These are phyloP conservation scores for Hysterium pulicare DNA, from an alignment of 2,329 filamentous ascomycete genomes.

Conservation along the genomic window DNA sequence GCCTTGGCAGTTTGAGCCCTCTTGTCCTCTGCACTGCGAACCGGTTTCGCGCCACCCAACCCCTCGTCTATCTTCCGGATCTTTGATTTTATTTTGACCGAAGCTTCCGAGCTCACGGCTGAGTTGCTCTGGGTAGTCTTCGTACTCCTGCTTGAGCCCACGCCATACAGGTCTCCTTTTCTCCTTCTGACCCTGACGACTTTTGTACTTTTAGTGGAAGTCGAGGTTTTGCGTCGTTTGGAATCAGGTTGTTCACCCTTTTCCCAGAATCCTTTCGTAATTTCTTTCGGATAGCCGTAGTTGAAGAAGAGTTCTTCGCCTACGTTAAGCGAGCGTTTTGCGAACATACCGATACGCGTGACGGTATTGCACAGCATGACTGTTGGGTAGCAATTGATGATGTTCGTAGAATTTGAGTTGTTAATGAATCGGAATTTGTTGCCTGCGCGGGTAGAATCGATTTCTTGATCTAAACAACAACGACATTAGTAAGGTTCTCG, in stretches of 20 bases:
- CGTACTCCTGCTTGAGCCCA: too few species aligned
- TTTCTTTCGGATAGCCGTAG: constrained; percentile 53
- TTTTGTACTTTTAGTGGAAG: too few species aligned
- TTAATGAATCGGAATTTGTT: constrained; percentile 85
- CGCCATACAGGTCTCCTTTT: too few species aligned
- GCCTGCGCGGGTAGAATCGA: constrained; percentile 73
- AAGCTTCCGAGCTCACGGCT: too few species aligned
- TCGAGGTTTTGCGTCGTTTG: too few species aligned
- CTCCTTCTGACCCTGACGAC: too few species aligned
- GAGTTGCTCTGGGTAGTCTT: too few species aligned
- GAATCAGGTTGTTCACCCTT: constrained; percentile 1
- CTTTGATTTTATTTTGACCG: too few species aligned
- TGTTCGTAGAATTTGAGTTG: constrained; percentile 57
- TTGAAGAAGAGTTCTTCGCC: constrained; percentile 81
- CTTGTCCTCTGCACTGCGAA: too few species aligned
- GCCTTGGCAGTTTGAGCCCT: not conserved
- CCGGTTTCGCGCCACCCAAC: too few species aligned
- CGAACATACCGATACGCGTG: constrained; percentile 70
- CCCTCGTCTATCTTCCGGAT: too few species aligned
- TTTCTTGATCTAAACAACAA: constrained; percentile 39
- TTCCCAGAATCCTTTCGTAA: constrained; percentile 17
- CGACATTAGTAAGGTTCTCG: constrained; percentile 7
- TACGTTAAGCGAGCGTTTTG: constrained; percentile 61
- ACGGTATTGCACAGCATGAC: constrained; percentile 72
- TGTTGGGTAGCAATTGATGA: constrained; percentile 61